Evolutionary conservation across 306 rosid genomes (phyloP), one percentile per base, ranked within the genome.

Genomic region (Citrullus mucosospermus): DNA sequence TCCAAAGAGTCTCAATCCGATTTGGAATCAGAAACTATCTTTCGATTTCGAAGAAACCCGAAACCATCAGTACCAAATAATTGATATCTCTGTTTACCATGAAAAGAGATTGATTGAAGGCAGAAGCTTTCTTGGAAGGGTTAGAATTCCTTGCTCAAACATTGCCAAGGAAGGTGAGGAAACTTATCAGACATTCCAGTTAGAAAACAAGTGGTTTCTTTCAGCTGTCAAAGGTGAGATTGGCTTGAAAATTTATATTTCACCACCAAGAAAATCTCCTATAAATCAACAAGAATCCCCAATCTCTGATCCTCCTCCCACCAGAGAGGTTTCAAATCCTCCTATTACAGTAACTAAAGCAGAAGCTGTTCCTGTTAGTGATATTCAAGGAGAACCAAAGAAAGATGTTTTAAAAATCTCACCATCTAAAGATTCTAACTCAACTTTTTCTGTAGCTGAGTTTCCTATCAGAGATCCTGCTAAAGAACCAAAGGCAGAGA

Each of bases 191-290:
- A 83, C 61, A 81, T 87, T 83, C 80, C 89, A 80, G 8, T 81
- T 87, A 18, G 89, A 86, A 77, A 88, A 83, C 60, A 92, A 87
- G 87, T 85, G 87, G 87, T 70, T 88, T 83, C 80, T 87, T 75
- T 87, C 91, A 44, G 28, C 92, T 82, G 95, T 87, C 69, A 90
- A 85, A 82, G 97, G 97, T 65, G 95, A 90, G 81, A 87, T 88
- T 88, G 91, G 91, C 84, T 85, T 92, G 7, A 90, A 88, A 92
- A 67, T 86, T 20, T 92, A 88, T 50, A 57, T 85, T 81, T 74
- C 87, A 81, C 51, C 32, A 22, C 81, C 63, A 81, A 79, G 80
- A 62, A 20, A 66, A 74, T 69, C 84, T 80, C 77, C 77, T 79
- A 78, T 78, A 59, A 78, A 81, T 73, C 74, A 75, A 51, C 71